Base-by-base conservation (phyloP, 768 basidiomycete genomes). In the Tremella yokohamensis region DNA sequence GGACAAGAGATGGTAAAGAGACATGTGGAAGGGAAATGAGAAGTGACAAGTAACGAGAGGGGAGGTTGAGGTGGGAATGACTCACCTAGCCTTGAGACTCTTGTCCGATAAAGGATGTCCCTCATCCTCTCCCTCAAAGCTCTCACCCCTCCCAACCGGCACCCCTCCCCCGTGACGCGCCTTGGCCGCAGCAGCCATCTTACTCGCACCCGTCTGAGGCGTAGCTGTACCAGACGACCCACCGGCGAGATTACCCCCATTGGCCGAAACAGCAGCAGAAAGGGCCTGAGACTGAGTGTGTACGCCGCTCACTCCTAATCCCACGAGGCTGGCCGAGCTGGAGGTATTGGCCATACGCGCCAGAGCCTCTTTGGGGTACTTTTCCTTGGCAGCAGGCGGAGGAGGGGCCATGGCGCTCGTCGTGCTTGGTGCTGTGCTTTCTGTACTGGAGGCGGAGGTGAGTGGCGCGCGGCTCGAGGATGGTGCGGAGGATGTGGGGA, bases 21-120 rank as follows among this genome's bases (percentile, higher is more conserved):
- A 11, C 29, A n/a, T n/a, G 29, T 6, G 40, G 19, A 19, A 24
- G 52, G 20, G 13, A 9, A 12, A n/a, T 15, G 34, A n/a, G 49
- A 20, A 4, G 18, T 18, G 11, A 48, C 7, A 11, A n/a, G 20
- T 18, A n/a, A 38, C 8, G 48, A 49, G 18, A 2, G 15, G n/a
- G n/a, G n/a, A n/a, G n/a, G n/a, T n/a, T n/a, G 16, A 39, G 8
- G 11, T 22, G 22, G 20, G 15, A 34, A 24, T 15, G n/a, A 64
- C 72, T 65, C 47, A 76, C 75, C 75, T 71, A 42, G 57, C 60
- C 37, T 56, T 57, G 19, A 77, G 56, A 7, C 61, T 61, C 40
- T 69, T 72, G 25, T 74, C 74, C 51, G 69, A 69, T 40, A 77
- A 59, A 29, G 76, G 76, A 69, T 77, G 74, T 20, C 58, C 63